Percentiles rank a stretch among this genome's conserved stretches.
phyloP scores from a whole-genome alignment of 495 filamentous ascomycete species.

The Barbatosphaeria neglecta region DNA sequence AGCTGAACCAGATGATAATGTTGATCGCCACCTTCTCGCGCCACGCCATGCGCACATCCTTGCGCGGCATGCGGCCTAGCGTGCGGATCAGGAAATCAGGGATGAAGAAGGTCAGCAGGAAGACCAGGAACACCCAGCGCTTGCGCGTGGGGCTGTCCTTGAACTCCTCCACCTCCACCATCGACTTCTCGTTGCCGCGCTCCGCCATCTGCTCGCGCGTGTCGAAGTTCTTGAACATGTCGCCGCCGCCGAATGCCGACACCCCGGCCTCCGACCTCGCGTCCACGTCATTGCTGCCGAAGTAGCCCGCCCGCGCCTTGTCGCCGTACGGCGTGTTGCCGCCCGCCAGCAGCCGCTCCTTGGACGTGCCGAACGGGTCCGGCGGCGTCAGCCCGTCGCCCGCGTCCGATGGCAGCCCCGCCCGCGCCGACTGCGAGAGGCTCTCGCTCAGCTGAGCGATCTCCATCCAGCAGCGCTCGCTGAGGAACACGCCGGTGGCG shows the following conservation, averaged over 20 bases:
- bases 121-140: conserved; percentile 86
- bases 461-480: conserved; percentile 88
- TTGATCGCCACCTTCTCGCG: conserved; percentile 98
- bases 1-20: conserved; percentile 88
- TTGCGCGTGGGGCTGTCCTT: conserved; percentile 70
- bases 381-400: conserved; percentile 26
- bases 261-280: conserved; percentile 79
- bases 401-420: conserved; percentile 29
- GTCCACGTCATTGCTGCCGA: conserved; percentile 73
- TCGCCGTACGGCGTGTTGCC: conserved; percentile 58
- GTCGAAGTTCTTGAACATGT: conserved; percentile 98
- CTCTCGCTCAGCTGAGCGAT: conserved; percentile 65
- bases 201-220: conserved; percentile 89
- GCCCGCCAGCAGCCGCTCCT: conserved; percentile 52
- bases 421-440: conserved; percentile 40
- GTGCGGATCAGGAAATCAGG: conserved; percentile 74
- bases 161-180: conserved; percentile 80
- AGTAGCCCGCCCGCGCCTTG: conserved; percentile 65
- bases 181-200: conserved; percentile 80
- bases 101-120: conserved; percentile 70
- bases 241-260: conserved; percentile 77
- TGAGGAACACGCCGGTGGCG: conserved; percentile 87
- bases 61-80: conserved; percentile 77
- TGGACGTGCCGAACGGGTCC: conserved; percentile 50
- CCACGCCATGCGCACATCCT: conserved; percentile 91